These are phyloP conservation scores for Lanmaoa rubissima DNA, from an alignment of 768 basidiomycete genomes.

Conservation along the genomic window DNA sequence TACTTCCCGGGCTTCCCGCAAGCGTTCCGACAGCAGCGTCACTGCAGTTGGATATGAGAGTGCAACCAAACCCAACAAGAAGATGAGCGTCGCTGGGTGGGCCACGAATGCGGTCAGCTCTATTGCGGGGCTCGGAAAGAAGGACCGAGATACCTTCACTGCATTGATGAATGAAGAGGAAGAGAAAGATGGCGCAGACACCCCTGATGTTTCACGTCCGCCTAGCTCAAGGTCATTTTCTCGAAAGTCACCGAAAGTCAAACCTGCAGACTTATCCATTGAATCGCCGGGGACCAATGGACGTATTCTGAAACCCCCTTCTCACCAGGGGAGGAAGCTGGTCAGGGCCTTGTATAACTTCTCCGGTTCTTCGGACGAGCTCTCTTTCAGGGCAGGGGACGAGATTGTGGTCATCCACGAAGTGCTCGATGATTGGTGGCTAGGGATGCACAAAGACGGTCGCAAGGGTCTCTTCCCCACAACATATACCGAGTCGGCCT, in stretches of 20 bases:
- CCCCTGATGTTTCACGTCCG: constrained; percentile 31
- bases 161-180: constrained; percentile 48
- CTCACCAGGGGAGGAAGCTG: constrained; percentile 47
- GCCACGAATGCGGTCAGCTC: constrained; percentile 64
- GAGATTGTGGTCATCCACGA: constrained; percentile 76
- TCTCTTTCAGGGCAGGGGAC: constrained; percentile 71
- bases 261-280: constrained; percentile 18
- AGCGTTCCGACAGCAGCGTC: constrained; percentile 57
- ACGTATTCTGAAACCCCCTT: constrained; percentile 51
- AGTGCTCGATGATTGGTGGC: constrained; percentile 89
- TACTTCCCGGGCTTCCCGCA: constrained; percentile 58
- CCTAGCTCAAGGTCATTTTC: constrained; percentile 36
- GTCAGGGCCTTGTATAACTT: constrained; percentile 79
- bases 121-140: constrained; percentile 55
- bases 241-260: constrained; percentile 30
- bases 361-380: constrained; percentile 70
- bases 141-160: constrained; percentile 61
- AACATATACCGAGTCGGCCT: constrained; percentile 58
- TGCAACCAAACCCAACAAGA: constrained; percentile 38
- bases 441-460: constrained; percentile 67
- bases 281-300: constrained; percentile 30
- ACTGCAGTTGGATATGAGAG: constrained; percentile 38
- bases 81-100: constrained; percentile 46
- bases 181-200: constrained; percentile 22
- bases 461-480: constrained; percentile 80